These are phyloP conservation scores for Colletotrichum cordylinicola DNA, from an alignment of 2,329 filamentous ascomycete species.

Conservation along the genomic window DNA sequence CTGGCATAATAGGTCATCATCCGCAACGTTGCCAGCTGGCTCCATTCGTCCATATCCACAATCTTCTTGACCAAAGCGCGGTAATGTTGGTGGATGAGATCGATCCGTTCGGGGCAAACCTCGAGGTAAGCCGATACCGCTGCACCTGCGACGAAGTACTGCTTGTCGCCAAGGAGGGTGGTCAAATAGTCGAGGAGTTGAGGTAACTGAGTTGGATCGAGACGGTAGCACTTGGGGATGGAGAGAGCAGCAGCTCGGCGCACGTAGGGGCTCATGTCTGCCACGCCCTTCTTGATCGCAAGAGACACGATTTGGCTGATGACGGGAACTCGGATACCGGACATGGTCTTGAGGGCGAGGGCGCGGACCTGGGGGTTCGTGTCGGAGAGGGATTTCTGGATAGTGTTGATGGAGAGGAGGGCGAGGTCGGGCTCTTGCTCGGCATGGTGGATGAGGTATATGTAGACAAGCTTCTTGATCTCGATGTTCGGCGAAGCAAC, in stretches of 20 bases:
- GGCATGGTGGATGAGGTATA: constrained; percentile 96
- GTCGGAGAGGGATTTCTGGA: constrained; percentile 96
- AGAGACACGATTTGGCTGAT: constrained; percentile 97
- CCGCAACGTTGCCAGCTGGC: constrained; percentile 82
- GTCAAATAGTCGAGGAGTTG: constrained; percentile 84
- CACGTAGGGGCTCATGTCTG: constrained; percentile 94
- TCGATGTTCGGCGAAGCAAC: constrained; percentile 92
- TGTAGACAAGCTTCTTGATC: constrained; percentile 98
- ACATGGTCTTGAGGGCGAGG: constrained; percentile 95
- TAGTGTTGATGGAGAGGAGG: constrained; percentile 96
- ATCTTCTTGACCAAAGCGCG: constrained; percentile 84
- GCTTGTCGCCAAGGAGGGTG: constrained; percentile 83
- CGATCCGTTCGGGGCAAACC: constrained; percentile 84
- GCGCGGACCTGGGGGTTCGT: constrained; percentile 88
- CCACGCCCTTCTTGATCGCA: constrained; percentile 91
- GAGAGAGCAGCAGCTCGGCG: constrained; percentile 91
- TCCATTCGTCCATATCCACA: constrained; percentile 99
- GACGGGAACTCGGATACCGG: constrained; percentile 93
- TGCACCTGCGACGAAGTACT: constrained; percentile 96
- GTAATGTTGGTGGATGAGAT: constrained; percentile 92
- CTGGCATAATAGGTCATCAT: constrained; percentile 86
- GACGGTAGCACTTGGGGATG: constrained; percentile 92
- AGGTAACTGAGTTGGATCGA: constrained; percentile 85
- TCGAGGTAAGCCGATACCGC: constrained; percentile 90
- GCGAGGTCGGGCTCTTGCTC: constrained; percentile 96